Base-by-base conservation (phyloP, 2,329 filamentous ascomycete species). In the Alternaria triticimaculans region DNA sequence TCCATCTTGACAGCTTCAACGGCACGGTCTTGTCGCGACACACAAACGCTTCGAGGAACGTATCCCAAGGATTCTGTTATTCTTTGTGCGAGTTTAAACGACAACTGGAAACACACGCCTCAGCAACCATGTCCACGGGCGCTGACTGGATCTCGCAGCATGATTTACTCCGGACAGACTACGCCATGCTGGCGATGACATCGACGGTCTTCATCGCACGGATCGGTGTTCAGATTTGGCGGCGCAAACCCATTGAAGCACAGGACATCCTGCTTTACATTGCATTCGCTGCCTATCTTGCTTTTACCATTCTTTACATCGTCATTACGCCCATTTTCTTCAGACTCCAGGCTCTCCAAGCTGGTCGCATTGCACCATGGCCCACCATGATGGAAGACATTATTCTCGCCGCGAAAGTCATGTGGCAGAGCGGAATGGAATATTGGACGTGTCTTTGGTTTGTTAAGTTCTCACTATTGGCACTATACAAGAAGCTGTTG, bases 401-500 rank as follows among this genome's bases (percentile, higher is more conserved):
- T 4, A 44, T 73, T 0, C 62, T 71, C 25, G 71, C 80, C 55
- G 74, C 79, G 20, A 78, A 78, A 54, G 71, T 81, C 20, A 81
- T 82, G 66, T 82, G 81, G 61, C 74, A 77, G 10, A 79, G 77
- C 18, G 78, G 76, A 5, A 74, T 81, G 48, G 71, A 79, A 21
- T 77, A 81, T 54, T 82, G 80, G 80, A 63, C 76, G 7, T 76
- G 76, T 18, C 72, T 83, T 6, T 82, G 79, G 80, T 72, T 78
- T 37, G 77, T 82, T 55, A 83, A 83, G 63, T 74, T 81, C 21
- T 79, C 77, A 6, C 69, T 83, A 33, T 69, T 83, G 54, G 72
- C 77, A 15, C 72, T 83, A 48, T 82, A 82, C 66, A 78, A 78
- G 48, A 74, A 77, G 21, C 65, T 82, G 15, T 68, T 82, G 54